Conservation (phyloP, 495 filamentous ascomycete species). For the Penicillium alfredii region DNA sequence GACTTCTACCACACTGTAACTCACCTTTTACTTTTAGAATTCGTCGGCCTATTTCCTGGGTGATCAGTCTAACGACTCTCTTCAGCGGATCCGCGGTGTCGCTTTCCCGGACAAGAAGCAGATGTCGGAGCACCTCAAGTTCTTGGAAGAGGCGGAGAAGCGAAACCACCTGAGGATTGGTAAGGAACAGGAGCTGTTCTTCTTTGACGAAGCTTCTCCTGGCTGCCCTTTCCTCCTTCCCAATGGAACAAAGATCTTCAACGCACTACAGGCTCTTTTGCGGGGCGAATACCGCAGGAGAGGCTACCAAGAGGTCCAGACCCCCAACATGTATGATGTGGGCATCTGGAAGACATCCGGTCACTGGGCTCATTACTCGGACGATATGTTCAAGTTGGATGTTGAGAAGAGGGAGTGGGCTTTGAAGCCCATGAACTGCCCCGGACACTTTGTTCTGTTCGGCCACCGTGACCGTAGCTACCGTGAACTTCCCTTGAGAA, state of each 20-base stretch:
- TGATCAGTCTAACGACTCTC: slow-evolving; percentile 82
- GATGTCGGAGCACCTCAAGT: slow-evolving; percentile 83
- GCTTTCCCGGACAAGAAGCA: slow-evolving; percentile 96
- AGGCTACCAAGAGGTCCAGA: slow-evolving; percentile 89
- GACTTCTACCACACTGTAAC: too few species aligned
- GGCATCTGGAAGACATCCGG: slow-evolving; percentile 89
- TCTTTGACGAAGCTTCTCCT: slow-evolving; percentile 87
- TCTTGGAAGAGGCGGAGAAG: slow-evolving; percentile 93
- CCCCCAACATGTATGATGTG: slow-evolving; percentile 93
- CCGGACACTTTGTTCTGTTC: slow-evolving; percentile 77
- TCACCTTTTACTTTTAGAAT: slow-evolving; percentile 52
- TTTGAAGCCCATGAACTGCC: slow-evolving; percentile 98
- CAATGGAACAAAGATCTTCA: slow-evolving; percentile 87
- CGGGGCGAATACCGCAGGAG: slow-evolving; percentile 86
- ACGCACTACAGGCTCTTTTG: slow-evolving; percentile 73
- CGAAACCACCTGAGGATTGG: slow-evolving; percentile 88
- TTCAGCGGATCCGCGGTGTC: slow-evolving; percentile 93
- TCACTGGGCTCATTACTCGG: slow-evolving; percentile 92
- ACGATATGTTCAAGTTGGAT: slow-evolving; percentile 93
- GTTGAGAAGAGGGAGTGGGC: slow-evolving; percentile 76
- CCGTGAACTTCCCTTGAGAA: slow-evolving; percentile 77
- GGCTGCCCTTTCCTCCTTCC: slow-evolving; percentile 94
- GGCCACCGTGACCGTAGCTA: slow-evolving; percentile 74
- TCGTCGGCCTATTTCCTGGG: slow-evolving; percentile 96
- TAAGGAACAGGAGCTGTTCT: slow-evolving; percentile 92